Evolutionary conservation across 2,329 filamentous ascomycete genomes (phyloP), one percentile per base, ranked within the genome.

Genomic region (Coniochaeta ligniaria): DNA sequence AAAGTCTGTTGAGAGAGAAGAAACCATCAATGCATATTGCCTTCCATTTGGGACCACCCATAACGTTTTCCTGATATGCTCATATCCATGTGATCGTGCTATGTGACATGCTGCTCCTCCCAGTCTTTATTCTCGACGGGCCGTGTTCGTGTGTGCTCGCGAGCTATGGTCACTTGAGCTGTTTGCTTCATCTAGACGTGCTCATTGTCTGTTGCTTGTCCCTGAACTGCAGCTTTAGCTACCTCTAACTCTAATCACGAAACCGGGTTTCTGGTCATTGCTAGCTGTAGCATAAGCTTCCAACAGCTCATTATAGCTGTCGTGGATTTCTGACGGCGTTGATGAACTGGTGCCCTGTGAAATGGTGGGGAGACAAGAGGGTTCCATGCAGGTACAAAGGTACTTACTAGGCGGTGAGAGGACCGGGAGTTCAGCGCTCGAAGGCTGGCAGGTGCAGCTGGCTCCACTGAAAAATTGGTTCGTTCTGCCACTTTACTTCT

Each of bases 1-100:
- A 58, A 20, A 58, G 56, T 58, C 31, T 58, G 56, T 36, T 28
- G 36, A 58, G 36, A 45, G 7, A 45, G 33, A 36, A 45, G 33
- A 41, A 41, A 55, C 22, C 43, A 58, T 58, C 56, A 58, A 58
- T 45, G 22, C 22, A 52, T 22, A 52, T 26, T 52, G 47, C 47
- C 47, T 52, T 22, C 47, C 14, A 26, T 52, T 31, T 52, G 20
- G 43, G 43, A 47, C n/a, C 43, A 26, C 47, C 47, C n/a, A 14
- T 28, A 28, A 26, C 47, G 12, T 26, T 8, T 20, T 20, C 35
- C 6, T 36, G 3, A 14, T 47, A 26, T 20, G 28, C 17, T n/a
- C n/a, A 3, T 14, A 8, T 36, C 35, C 35, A 5, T 14, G 35
- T 36, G 35, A 36, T 36, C 35, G 12, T 36, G 31, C 31, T 33